phyloP scores from a whole-genome alignment of 768 basidiomycete species.

The Mycena indigotica region DNA sequence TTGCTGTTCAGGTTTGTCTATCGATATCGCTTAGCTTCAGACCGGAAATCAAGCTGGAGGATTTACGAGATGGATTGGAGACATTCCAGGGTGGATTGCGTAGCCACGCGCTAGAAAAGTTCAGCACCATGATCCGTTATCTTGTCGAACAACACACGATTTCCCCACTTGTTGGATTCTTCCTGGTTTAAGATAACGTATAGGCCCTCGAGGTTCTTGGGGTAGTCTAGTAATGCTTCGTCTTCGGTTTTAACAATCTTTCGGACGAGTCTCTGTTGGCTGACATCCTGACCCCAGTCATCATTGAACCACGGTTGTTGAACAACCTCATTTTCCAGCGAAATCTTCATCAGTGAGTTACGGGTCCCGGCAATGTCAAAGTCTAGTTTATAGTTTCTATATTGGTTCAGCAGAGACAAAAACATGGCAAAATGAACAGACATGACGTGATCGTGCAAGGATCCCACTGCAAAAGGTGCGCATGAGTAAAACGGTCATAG shows the following conservation, averaged over 20 bases:
- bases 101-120: slow-evolving; percentile 47
- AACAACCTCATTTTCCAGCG: slow-evolving; percentile 51
- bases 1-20: slow-evolving; percentile 63
- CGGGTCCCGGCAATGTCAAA: slow-evolving; percentile 62
- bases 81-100: slow-evolving; percentile 61
- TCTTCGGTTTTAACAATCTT: slow-evolving; percentile 54
- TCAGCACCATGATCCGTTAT: not conserved
- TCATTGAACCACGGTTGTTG: slow-evolving; percentile 60
- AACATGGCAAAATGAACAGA: not conserved
- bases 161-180: slow-evolving; percentile 56
- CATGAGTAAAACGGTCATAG: not conserved
- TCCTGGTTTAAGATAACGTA: slow-evolving; percentile 61
- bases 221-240: slow-evolving; percentile 52
- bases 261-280: slow-evolving; percentile 54
- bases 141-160: slow-evolving; percentile 23
- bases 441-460: slow-evolving; percentile 68
- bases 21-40: not conserved
- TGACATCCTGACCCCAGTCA: slow-evolving; percentile 57
- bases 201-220: slow-evolving; percentile 56
- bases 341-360: slow-evolving; percentile 58
- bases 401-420: not conserved
- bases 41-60: not conserved
- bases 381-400: slow-evolving; percentile 49
- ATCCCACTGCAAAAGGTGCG: slow-evolving; percentile 49
- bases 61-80: slow-evolving; percentile 52